Evolutionary conservation across 1,284 basidiomycete species (phyloP).

Genomic region (Bondarzewia mesenterica): DNA sequence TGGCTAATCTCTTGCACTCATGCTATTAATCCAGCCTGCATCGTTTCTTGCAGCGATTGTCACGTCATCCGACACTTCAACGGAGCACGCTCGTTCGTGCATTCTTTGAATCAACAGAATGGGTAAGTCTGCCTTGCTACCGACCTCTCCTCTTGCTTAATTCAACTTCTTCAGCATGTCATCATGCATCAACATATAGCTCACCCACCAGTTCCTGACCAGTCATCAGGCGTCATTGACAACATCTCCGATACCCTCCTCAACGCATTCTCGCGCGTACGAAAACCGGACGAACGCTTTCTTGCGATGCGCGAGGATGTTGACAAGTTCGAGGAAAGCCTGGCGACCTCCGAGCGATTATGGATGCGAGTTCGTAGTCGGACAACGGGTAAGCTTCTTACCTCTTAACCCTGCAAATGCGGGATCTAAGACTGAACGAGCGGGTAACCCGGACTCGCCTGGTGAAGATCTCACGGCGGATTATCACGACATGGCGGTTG

Average conservation of each 20-base stretch:
- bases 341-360: constrained; percentile 74
- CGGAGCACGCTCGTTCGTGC: constrained; percentile 82
- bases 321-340: constrained; percentile 92
- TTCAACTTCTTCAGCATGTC: constrained; percentile 62
- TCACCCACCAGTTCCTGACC: constrained; percentile 78
- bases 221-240: constrained; percentile 79
- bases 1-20: constrained; percentile 5
- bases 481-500: constrained; percentile 94
- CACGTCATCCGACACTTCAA: constrained; percentile 92
- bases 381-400: constrained; percentile 71
- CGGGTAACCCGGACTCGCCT: constrained; percentile 58
- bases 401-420: constrained; percentile 16
- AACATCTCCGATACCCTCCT: constrained; percentile 93
- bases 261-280: constrained; percentile 90
- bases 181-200: constrained; percentile 91
- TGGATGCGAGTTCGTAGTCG: constrained; percentile 69
- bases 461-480: constrained; percentile 90
- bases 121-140: constrained; percentile 49
- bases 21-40: constrained; percentile 56
- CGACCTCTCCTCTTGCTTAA: neutral
- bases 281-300: constrained; percentile 96
- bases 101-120: constrained; percentile 96
- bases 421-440: constrained; percentile 74
- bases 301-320: constrained; percentile 84
- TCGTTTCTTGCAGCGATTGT: constrained; percentile 85